Evolutionary conservation across 2,329 filamentous ascomycete genomes (phyloP).

Genomic region (Aspergillus sp.): DNA sequence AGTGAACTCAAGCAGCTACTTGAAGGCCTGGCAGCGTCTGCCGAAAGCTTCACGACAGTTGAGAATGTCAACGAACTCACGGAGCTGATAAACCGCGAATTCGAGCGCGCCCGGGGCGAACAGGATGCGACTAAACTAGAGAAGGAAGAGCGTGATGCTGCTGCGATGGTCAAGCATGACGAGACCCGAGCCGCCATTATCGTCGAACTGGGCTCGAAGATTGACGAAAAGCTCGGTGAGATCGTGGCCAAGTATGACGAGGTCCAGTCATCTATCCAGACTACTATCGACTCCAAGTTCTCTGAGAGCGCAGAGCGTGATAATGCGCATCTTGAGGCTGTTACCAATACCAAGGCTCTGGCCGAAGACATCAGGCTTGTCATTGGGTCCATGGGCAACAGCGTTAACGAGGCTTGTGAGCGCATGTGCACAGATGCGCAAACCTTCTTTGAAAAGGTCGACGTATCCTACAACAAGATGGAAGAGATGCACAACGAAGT

Average conservation of each 20-base stretch:
- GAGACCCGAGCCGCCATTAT: conserved; percentile 59
- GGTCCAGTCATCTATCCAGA: conserved; percentile 71
- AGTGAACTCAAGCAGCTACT: conserved; percentile 58
- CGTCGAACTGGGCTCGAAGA: conserved; percentile 56
- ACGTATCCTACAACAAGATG: conserved; percentile 73
- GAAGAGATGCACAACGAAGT: conserved; percentile 72
- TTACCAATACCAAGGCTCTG: conserved; percentile 73
- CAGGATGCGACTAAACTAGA: conserved; percentile 81
- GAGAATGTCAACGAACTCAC: conserved; percentile 72
- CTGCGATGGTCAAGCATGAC: conserved; percentile 60
- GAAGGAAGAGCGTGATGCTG: conserved; percentile 62
- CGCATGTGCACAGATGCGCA: conserved; percentile 86
- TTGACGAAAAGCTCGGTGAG: conserved; percentile 78
- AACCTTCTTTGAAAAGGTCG: conserved; percentile 79
- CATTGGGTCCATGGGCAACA: conserved; percentile 79
- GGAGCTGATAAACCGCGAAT: conserved; percentile 77
- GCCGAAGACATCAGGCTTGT: conserved; percentile 85
- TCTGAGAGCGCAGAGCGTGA: conserved; percentile 74
- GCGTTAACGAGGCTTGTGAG: conserved; percentile 78
- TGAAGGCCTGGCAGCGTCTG: conserved; percentile 68
- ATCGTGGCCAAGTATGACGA: conserved; percentile 88
- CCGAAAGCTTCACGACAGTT: conserved; percentile 48
- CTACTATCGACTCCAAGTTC: conserved; percentile 70
- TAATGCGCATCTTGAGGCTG: conserved; percentile 69
- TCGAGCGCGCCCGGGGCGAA: conserved; percentile 81